Conservation (phyloP, 2,329 filamentous ascomycete genomes). For the Botrytis fabae region DNA sequence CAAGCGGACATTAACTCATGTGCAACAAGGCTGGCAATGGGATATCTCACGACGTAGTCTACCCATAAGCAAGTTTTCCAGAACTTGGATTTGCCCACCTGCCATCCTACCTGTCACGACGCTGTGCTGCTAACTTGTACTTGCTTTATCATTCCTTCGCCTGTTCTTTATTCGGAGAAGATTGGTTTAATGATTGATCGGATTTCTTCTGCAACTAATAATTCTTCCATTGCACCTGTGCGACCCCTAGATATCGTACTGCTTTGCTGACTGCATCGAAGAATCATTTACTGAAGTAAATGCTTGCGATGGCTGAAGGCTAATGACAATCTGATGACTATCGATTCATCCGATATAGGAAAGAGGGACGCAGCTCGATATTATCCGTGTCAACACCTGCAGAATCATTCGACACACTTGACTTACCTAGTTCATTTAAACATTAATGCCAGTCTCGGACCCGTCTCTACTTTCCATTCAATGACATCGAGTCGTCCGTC, state of each 20-base stretch:
- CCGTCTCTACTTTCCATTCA: conserved; percentile 2
- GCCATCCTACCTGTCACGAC: neutral
- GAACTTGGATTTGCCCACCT: conserved; percentile 6
- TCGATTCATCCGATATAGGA: conserved; percentile 16
- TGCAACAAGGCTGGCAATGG: conserved; percentile 3
- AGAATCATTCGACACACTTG: conserved; percentile 19
- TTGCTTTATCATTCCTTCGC: neutral
- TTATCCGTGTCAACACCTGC: conserved; percentile 11
- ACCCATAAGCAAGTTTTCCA: neutral
- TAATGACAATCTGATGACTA: conserved; percentile 14
- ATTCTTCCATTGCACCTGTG: conserved; percentile 18
- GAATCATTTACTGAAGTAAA: neutral
- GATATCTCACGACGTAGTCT: neutral
- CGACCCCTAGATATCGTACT: conserved; percentile 1
- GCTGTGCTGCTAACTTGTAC: neutral
- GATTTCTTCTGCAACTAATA: conserved; percentile 11
- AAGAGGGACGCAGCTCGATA: conserved; percentile 2
- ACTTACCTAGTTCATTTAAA: neutral
- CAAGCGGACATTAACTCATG: neutral
- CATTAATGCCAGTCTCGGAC: neutral
- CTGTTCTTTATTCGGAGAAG: neutral
- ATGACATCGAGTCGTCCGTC: neutral
- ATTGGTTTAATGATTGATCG: conserved; percentile 1
- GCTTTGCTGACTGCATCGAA: conserved; percentile 21
- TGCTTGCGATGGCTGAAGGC: conserved; percentile 4